Evolutionary conservation across 495 filamentous ascomycete genomes (phyloP).

Genomic region (Thermochaetoides thermophila): DNA sequence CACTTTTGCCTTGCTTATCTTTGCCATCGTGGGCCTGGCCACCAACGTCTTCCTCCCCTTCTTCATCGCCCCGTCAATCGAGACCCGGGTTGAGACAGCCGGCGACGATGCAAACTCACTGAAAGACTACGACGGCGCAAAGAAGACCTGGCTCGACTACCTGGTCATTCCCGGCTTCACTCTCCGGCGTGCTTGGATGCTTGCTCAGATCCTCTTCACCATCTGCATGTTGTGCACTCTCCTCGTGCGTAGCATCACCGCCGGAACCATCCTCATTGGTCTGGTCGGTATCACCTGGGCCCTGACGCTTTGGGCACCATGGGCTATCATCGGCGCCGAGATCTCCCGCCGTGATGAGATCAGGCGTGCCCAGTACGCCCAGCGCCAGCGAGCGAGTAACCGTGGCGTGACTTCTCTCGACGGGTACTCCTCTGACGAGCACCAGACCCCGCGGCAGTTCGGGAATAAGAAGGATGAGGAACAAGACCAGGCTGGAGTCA

Average conservation of each 20-base stretch:
- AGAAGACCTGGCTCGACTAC: conserved; percentile 33
- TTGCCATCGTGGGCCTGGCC: conserved; percentile 63
- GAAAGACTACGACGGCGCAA: conserved; percentile 17
- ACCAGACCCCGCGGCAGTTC: conserved; percentile 6
- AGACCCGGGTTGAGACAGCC: conserved; percentile 19
- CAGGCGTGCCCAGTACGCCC: conserved; percentile 35
- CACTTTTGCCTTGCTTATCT: conserved; percentile 75
- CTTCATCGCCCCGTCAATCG: conserved; percentile 62
- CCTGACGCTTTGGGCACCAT: conserved; percentile 79
- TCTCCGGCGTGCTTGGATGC: conserved; percentile 70
- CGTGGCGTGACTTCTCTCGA: conserved; percentile 10
- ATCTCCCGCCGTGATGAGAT: conserved; percentile 63
- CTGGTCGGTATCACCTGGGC: conserved; percentile 81
- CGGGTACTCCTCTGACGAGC: conserved; percentile 18
- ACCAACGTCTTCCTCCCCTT: conserved; percentile 72
- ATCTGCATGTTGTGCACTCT: conserved; percentile 67
- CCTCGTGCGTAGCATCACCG: conserved; percentile 48
- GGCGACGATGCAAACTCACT: conserved; percentile 10
- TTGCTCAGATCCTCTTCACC: conserved; percentile 68
- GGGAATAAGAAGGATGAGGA: conserved; percentile 30
- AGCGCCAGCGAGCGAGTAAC: conserved; percentile 6
- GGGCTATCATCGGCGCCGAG: conserved; percentile 80
- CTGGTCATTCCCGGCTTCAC: conserved; percentile 68
- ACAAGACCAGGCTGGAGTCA: conserved; percentile 67
- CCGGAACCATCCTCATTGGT: conserved; percentile 58